Percentiles rank a stretch among this genome's conserved stretches.
Evolutionary conservation across 2,329 filamentous ascomycete genomes (phyloP).

Genomic region (Aspergillus pseudoglaucus): DNA sequence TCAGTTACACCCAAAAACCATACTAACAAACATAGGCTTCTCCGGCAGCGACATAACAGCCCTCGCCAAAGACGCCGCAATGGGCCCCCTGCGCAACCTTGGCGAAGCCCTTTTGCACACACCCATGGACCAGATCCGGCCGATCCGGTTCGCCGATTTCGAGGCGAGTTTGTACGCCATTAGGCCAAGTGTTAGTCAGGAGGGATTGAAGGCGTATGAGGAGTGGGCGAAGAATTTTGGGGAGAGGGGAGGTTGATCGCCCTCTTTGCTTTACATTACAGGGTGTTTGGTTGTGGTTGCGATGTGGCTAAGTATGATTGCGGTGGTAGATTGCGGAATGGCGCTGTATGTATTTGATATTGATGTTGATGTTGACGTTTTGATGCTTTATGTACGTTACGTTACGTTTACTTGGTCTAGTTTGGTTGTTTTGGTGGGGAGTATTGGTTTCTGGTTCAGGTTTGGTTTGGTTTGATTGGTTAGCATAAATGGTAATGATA

Average conservation of each 20-base stretch:
- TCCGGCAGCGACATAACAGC: constrained; percentile 96
- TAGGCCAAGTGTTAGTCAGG: constrained; percentile 78
- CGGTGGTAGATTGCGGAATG: no score
- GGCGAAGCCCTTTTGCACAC: constrained; percentile 86
- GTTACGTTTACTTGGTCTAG: no score
- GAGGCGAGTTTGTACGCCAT: constrained; percentile 76
- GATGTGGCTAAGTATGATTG: no score
- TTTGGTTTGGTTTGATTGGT: no score
- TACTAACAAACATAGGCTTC: constrained; percentile 60
- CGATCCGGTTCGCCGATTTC: constrained; percentile 79
- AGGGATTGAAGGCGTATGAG: constrained; percentile 82
- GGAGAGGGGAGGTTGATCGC: constrained; percentile 63
- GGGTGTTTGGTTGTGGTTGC: no score
- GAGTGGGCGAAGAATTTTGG: constrained; percentile 93
- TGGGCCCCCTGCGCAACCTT: constrained; percentile 85
- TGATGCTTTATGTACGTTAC: no score
- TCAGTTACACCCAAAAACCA: background rate
- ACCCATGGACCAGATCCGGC: constrained; percentile 87
- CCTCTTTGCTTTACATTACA: background rate
- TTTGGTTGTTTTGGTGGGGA: no score
- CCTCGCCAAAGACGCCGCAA: constrained; percentile 92
- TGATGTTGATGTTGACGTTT: no score
- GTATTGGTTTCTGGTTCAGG: no score
- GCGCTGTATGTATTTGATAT: no score
- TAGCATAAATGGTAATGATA: no score